Base-by-base conservation (phyloP, 371 early-diverging fungal genomes). In the Mortierella sp. region DNA sequence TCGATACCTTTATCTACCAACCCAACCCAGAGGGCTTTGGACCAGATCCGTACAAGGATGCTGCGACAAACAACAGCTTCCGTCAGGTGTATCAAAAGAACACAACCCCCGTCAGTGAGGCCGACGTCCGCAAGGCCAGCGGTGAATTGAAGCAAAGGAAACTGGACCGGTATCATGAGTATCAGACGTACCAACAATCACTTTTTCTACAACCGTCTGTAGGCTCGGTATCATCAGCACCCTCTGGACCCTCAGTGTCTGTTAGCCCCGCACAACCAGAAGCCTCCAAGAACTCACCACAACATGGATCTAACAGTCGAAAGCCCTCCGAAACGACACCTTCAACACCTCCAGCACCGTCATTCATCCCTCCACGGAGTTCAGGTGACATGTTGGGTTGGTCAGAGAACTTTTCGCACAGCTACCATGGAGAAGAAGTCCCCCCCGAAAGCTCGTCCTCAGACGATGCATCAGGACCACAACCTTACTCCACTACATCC, bases 241-340 rank as follows among this genome's bases (percentile, higher is more conserved):
- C 62, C 3, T n/a, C 62, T 24, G 37, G 40, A 27, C 25, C 54
- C 0, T 25, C 54, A 37, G 19, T 54, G 16, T 10, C 47, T n/a
- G 24, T n/a, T n/a, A n/a, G 28, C 21, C n/a, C 21, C 0, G 46
- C 24, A 10, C n/a, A 34, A 27, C 29, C 54, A 3, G 2, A 5
- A 5, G 51, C 24, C 2, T 45, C 41, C 9, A 40, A 45, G 40
- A 60, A 73, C 16, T 39, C 67, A 34, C 34, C 48, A 7, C 55
- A 57, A 34, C 63, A 60, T 46, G 57, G 64, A 50, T 57, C 57
- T 53, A 49, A 49, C 5, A 64, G 68, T 27, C 59, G 68, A 34
- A 78, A 67, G 46, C 31, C 60, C 2, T 13, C 46, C 5, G 71
- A 60, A 14, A 58, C 78, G 5, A 56, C 59, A 24, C 71, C 71